Percentiles rank a stretch among this genome's conserved stretches.
Conservation (phyloP, 179 eudicot species). For the Patellifolia procumbens region DNA sequence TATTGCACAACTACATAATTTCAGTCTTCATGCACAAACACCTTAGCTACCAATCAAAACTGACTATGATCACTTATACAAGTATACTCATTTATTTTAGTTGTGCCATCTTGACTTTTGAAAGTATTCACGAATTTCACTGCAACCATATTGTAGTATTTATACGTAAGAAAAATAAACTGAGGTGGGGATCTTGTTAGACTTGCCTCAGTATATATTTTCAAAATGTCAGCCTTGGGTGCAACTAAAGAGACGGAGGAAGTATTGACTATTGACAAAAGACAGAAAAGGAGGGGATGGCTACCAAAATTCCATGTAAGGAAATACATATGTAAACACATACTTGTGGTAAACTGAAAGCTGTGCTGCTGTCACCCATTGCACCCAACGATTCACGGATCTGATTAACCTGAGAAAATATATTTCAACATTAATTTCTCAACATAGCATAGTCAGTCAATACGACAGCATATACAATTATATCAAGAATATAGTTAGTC, state of each 20-base stretch:
- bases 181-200: too few relatives aligned
- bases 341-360: conserved; percentile 97
- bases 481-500: not conserved
- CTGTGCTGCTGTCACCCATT: conserved; percentile 97
- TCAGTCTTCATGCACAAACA: not conserved
- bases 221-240: too few relatives aligned
- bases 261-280: not conserved
- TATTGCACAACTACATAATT: too few relatives aligned
- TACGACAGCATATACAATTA: not conserved
- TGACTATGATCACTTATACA: not conserved
- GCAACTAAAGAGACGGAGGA: too few relatives aligned
- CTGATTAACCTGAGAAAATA: conserved; percentile 71
- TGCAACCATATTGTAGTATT: too few relatives aligned
- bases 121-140: too few relatives aligned
- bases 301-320: not conserved
- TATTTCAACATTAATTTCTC: conserved; percentile 5
- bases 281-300: not conserved
- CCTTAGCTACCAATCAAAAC: not conserved
- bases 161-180: too few relatives aligned
- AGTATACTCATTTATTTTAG: too few relatives aligned
- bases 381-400: conserved; percentile 89
- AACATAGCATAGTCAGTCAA: conserved; percentile 2
- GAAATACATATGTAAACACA: conserved; percentile 17
- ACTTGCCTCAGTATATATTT: too few relatives aligned
- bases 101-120: too few relatives aligned